Base-by-base conservation (phyloP, 2,329 filamentous ascomycete genomes). In the Fusarium musae region DNA sequence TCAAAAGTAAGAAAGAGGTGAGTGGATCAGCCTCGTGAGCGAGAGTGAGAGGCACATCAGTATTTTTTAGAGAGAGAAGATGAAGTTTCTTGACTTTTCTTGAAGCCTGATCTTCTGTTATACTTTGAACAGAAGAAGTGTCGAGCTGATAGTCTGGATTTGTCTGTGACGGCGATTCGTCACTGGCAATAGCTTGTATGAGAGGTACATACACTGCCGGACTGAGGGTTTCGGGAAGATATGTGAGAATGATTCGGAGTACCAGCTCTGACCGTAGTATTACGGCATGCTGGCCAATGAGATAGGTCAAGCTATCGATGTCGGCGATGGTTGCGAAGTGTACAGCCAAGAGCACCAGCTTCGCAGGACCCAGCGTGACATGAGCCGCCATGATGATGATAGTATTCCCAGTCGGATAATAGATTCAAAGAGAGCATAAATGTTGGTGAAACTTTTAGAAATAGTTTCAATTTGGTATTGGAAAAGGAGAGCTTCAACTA, bases 211-310 rank as follows among this genome's bases (percentile, higher is more conserved):
- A 95, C 50, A 85, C 80, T n/a, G 82, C 82, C 9, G 93, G 90
- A 9, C 88, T 88, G 9, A 90, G 79, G 47, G 88, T 91, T 81
- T 96, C 93, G 32, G 94, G 94, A 2, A 97, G 86, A 78, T 92
- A 93, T 26, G 92, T 93, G 50, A 97, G 87, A 28, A 97, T 83
- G 59, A 96, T 90, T 49, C 92, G 90, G 65, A 96, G 85, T 30
- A 93, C 79, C 19, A 94, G 83, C 63, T 93, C 89, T 49, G 88
- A 87, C 34, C 87, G 85, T 61, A 96, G 84, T 42, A 91, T 86
- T 61, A 87, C 84, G 59, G 83, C 82, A 75, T 93, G 84, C 43
- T 85, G 84, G 28, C 87, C 84, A 59, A 89, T 86, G 70, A 96
- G 84, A 59, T 84, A 85, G 63, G 88, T 86, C 67, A 96, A 83